Conservation (phyloP, 257 asterid genomes). For the Gynochthodes officinalis region DNA sequence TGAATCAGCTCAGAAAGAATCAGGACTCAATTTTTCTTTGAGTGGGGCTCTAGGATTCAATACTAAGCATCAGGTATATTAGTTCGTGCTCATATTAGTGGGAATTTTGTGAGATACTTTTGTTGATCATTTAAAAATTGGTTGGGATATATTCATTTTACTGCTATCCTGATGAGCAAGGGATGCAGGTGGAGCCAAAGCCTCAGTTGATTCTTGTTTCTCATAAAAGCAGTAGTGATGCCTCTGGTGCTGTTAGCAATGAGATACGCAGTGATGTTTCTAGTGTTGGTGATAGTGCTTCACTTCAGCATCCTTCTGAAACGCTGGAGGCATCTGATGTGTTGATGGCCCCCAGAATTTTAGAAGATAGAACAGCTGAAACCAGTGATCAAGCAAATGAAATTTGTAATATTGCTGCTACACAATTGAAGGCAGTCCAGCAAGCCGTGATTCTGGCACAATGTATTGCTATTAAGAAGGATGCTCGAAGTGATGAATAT, state of each 20-base stretch:
- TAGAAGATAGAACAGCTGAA: conserved; percentile 41
- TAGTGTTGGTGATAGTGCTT: conserved; percentile 25
- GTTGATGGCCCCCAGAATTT: conserved; percentile 68
- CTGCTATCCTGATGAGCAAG: conserved; percentile 21
- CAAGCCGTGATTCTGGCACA: conserved; percentile 81
- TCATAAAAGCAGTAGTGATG: conserved; percentile 32
- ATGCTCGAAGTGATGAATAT: conserved; percentile 69
- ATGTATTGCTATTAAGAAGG: conserved; percentile 65
- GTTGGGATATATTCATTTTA: background rate
- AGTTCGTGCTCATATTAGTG: conserved; percentile 3
- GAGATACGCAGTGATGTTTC: conserved; percentile 25
- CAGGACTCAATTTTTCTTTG: conserved; percentile 50
- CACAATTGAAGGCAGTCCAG: conserved; percentile 58
- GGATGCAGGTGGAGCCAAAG: conserved; percentile 68
- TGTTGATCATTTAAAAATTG: background rate
- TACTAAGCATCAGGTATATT: conserved; percentile 78
- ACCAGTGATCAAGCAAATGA: conserved; percentile 33
- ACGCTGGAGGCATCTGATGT: conserved; percentile 72
- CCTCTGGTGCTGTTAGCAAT: conserved; percentile 22
- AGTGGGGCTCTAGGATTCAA: conserved; percentile 90
- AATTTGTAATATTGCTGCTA: conserved; percentile 34
- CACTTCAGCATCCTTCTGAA: conserved; percentile 46
- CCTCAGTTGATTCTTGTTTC: conserved; percentile 72
- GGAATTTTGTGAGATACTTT: conserved; percentile 13
- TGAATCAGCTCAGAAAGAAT: conserved; percentile 61